Base-by-base conservation (phyloP, 805 yeast species). In the Wickerhamomyces rabaulensis region DNA sequence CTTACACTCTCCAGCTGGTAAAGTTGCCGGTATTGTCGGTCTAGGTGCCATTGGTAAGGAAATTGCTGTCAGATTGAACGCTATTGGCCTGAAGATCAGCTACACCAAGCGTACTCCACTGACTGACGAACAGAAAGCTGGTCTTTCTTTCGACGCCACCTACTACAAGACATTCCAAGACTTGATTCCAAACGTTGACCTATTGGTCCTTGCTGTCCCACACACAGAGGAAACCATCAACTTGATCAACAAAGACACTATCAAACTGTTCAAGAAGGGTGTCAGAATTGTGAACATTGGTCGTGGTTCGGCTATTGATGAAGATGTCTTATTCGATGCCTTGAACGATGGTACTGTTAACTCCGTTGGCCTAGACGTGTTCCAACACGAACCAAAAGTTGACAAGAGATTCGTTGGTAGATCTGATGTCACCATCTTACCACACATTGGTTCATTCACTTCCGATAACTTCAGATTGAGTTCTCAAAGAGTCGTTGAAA, bases 311-410 rank as follows among this genome's bases (percentile, higher is more conserved):
- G 75, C 84, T 31, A 71, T 86, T 45, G 79, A 84, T 54, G 87
- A 82, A 53, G 69, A 74, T 13, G 89, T 79, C 3, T 61, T 86
- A 43, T 67, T 84, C 9, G 69, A 65, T 7, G 90, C 83, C 0
- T 67, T 86, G 47, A 69, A 79, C 45, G 52, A 71, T 6, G 87
- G 87, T 1, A 75, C 81, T 45, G 69, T 86, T 3, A 64, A 73
- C n/a, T 78, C 81, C 57, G 86, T 82, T 9, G 92, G 91, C 0
- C 60, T 84, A 31, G 95, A 86, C 56, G 95, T 86, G 4, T 84
- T 68, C 60, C 80, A 76, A 49, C 63, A 76, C 29, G 94, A 86
- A 63, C 87, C 88, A 13, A 42, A 54, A 0, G 73, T 82, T 20
- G 73, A 76, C 47, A 66, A 69, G n/a, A 77, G 73, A 38, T 70